phyloP scores from a whole-genome alignment of 2,329 filamentous ascomycete species.

The Neopestalotiopsis rosae region DNA sequence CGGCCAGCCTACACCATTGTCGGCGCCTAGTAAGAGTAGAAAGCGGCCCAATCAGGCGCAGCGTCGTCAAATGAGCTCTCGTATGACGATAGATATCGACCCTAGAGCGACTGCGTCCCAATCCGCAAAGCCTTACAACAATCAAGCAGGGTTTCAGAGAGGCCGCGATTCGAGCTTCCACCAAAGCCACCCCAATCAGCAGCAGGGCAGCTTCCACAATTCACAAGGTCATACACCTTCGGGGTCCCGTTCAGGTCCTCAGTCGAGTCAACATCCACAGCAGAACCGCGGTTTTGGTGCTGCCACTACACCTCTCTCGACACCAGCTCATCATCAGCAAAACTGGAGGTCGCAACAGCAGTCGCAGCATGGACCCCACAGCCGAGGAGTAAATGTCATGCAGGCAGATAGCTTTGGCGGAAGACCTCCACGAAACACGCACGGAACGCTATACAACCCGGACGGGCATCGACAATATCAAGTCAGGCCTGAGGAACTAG shows the following conservation, averaged over 20 bases:
- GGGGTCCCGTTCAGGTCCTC: constrained; percentile 17
- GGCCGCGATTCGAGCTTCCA: constrained; percentile 28
- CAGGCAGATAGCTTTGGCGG: constrained; percentile 31
- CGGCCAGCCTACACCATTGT: background rate
- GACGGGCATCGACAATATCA: constrained; percentile 33
- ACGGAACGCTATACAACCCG: constrained; percentile 38
- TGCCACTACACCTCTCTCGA: constrained; percentile 19
- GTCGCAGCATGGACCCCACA: constrained; percentile 19
- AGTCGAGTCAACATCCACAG: constrained; percentile 19
- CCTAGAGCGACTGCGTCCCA: constrained; percentile 34
- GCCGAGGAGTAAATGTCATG: constrained; percentile 28
- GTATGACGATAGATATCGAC: constrained; percentile 62
- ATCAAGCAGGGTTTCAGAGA: background rate
- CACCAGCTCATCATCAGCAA: constrained; percentile 20
- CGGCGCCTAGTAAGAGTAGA: constrained; percentile 26
- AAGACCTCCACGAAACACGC: constrained; percentile 28
- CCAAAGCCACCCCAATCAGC: constrained; percentile 24
- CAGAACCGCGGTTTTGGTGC: constrained; percentile 25
- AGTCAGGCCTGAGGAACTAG: constrained; percentile 49
- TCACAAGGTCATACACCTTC: constrained; percentile 7
- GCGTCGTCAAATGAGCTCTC: constrained; percentile 65
- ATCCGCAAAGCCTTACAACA: background rate
- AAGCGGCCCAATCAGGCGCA: constrained; percentile 68
- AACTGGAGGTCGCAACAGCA: constrained; percentile 31
- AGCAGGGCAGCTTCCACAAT: constrained; percentile 29